These are phyloP conservation scores for Phytophthora boehmeriae DNA, from an alignment of 352 stramenopile species.

Conservation along the genomic window DNA sequence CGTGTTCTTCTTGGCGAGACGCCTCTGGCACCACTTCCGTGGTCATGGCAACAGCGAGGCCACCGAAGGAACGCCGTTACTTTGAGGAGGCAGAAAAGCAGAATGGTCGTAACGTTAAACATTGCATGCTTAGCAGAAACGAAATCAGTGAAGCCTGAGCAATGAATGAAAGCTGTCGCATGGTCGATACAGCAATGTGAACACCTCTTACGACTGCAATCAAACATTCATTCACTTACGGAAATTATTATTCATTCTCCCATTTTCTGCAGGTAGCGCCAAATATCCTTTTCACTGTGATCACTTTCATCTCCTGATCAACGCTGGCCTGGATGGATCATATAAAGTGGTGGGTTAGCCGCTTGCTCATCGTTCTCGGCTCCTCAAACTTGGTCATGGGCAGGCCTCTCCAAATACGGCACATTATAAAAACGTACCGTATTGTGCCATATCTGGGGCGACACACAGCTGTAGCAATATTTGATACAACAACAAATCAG, in stretches of 20 bases:
- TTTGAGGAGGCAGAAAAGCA: too few relatives aligned
- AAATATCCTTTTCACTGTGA: constrained; percentile 12
- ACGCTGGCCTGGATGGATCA: constrained; percentile 11
- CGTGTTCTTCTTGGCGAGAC: constrained; percentile 23
- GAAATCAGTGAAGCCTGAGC: too few relatives aligned
- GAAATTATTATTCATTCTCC: constrained; percentile 25
- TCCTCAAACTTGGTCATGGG: too few relatives aligned
- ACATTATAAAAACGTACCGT: too few relatives aligned
- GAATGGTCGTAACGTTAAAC: too few relatives aligned
- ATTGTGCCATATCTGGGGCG: too few relatives aligned
- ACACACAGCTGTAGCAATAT: too few relatives aligned
- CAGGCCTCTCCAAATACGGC: too few relatives aligned
- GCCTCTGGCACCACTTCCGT: constrained; percentile 32
- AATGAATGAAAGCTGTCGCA: too few relatives aligned
- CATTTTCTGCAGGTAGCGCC: constrained; percentile 9
- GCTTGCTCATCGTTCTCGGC: too few relatives aligned
- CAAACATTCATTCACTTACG: constrained; percentile 25
- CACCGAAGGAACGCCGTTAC: constrained; percentile 24
- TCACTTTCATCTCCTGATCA: constrained; percentile 14
- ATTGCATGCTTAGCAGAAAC: too few relatives aligned
- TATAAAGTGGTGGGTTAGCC: not conserved
- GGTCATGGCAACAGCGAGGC: constrained; percentile 13
- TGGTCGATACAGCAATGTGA: not conserved
- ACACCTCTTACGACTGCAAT: not conserved
- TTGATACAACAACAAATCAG: too few relatives aligned